Evolutionary conservation across 352 stramenopile species (phyloP), one percentile per base, ranked within the genome.

Genomic region (Phytophthora sp.): DNA sequence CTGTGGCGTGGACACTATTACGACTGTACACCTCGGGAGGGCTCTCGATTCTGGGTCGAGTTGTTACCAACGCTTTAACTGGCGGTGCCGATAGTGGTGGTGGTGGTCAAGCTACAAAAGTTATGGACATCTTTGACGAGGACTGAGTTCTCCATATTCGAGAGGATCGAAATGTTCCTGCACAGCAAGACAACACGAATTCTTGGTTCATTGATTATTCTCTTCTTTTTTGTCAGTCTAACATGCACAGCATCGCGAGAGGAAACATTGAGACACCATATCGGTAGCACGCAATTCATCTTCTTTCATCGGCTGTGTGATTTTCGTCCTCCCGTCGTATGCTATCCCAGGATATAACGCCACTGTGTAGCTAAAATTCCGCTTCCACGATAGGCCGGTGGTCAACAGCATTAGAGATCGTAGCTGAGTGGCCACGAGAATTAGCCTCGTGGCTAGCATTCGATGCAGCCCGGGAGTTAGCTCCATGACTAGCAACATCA

Each of bases 1-100:
- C 83, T 4, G 48, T 77, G 7, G 66, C 69, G 12, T 95, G 87
- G 87, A 90, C 80, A 9, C 27, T 93, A 3, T 31, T 92, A 35
- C 68, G 83, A 11, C 24, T 95, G 37, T 92, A 92, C 57, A 80
- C 76, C n/a, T 86, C 77, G 6, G 87, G 87, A 23, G 77, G 79
- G 1, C 63, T 95, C 32, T 53, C 69, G 1, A 30, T 55, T 32
- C 52, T 79, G 2, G 17, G 51, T 48, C 62, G 62, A 13, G 44
- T 69, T n/a, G 17, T 50, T 32, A 65, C 49, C 12, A 68, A 61
- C 21, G 37, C 42, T 21, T n/a, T 74, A 23, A 50, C 17, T 8
- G 35, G 53, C n/a, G 42, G 9, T 28, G 20, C 31, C 2, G 31
- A 62, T 9, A 59, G 12, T 24, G 49, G 8, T 24, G 44, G 5